Evolutionary conservation across 176 grass and related monocot species (phyloP).

Genomic region (Triticum timopheevii): DNA sequence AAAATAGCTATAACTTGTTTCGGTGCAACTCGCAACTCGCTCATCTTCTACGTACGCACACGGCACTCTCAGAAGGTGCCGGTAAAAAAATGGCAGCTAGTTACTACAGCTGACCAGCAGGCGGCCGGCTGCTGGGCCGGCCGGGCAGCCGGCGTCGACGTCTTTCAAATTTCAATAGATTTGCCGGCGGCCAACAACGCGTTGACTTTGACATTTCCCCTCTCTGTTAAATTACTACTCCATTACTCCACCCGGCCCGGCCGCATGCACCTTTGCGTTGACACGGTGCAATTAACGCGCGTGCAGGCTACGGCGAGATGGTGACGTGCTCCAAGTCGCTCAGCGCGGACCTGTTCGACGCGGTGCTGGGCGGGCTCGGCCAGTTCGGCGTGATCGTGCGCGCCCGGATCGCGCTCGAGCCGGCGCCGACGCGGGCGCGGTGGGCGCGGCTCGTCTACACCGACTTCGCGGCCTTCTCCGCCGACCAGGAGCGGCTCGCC

Average conservation of each 20-base stretch:
- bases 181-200: neutral
- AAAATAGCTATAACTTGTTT: neutral
- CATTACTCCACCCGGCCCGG: neutral
- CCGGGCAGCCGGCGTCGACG: constrained; percentile 20
- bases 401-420: constrained; percentile 55
- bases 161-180: constrained; percentile 31
- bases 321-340: constrained; percentile 64
- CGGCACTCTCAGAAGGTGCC: neutral
- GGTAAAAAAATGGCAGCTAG: neutral
- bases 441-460: constrained; percentile 77
- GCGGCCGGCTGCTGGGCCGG: neutral
- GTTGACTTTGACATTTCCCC: constrained; percentile 24
- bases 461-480: constrained; percentile 50
- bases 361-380: constrained; percentile 65
- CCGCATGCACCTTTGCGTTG: neutral
- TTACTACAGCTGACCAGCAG: neutral
- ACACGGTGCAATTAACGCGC: constrained; percentile 19
- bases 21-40: neutral
- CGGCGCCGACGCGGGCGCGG: constrained; percentile 45
- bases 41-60: too few relatives aligned
- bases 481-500: constrained; percentile 67
- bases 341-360: constrained; percentile 69
- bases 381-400: constrained; percentile 87
- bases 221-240: neutral
- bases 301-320: constrained; percentile 53